Conservation (phyloP, 148 eudicot genomes). For the Rhododendron molle region DNA sequence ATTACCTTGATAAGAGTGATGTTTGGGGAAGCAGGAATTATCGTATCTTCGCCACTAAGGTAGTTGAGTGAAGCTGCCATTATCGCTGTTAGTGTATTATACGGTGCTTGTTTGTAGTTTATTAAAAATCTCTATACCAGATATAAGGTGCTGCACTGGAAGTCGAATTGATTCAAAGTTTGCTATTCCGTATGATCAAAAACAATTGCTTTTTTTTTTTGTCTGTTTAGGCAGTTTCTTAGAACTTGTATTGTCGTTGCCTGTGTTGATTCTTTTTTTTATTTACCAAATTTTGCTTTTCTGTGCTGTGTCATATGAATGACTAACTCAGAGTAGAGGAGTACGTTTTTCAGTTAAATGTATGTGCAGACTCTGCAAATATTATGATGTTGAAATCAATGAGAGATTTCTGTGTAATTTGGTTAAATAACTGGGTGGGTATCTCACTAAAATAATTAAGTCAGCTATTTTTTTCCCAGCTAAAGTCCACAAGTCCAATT, state of each 20-base stretch:
- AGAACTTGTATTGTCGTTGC: neutral
- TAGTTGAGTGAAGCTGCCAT: slow-evolving; percentile 21
- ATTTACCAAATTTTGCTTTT: neutral
- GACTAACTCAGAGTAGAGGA: neutral
- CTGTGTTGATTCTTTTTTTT: neutral
- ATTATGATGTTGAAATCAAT: neutral
- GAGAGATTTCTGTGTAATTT: neutral
- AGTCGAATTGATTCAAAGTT: neutral
- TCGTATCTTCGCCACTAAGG: slow-evolving; percentile 56
- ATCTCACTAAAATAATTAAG: neutral
- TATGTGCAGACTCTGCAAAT: neutral
- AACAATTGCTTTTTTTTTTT: neutral
- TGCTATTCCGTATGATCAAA: neutral
- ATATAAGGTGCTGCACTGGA: neutral
- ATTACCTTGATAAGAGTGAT: slow-evolving; percentile 44
- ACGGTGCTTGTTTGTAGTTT: neutral
- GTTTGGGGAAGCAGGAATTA: slow-evolving; percentile 56
- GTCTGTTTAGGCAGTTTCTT: neutral
- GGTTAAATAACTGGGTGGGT: neutral
- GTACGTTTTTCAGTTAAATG: neutral
- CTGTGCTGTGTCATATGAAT: neutral
- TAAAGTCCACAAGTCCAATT: neutral
- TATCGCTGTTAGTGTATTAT: neutral
- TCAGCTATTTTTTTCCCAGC: neutral
- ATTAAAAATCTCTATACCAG: neutral